Conservation (phyloP, 2,329 filamentous ascomycete genomes). For the Microsporum ferrugineum region DNA sequence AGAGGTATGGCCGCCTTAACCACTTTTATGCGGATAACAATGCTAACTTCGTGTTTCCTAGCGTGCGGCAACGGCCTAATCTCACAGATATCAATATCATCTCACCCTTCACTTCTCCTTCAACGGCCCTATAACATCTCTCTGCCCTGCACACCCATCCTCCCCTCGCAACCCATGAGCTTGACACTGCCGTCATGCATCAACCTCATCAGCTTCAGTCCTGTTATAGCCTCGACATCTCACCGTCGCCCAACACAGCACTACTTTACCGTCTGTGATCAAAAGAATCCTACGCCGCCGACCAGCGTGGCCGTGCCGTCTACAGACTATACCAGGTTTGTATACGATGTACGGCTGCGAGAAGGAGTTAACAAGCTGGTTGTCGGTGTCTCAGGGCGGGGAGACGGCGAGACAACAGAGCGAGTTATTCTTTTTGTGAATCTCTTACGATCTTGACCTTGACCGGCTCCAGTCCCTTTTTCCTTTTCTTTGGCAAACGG, state of each 20-base stretch:
- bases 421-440: conserved; percentile 66
- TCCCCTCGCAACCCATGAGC: conserved; percentile 61
- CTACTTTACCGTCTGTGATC: conserved; percentile 60
- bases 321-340: conserved; percentile 45
- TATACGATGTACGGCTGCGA: conserved; percentile 62
- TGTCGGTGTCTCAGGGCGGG: conserved; percentile 59
- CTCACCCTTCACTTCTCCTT: conserved; percentile 53
- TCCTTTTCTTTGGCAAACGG: conserved; percentile 1
- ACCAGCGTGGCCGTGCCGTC: conserved; percentile 45
- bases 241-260: conserved; percentile 63
- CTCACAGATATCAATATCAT: conserved; percentile 52
- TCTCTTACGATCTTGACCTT: conserved; percentile 42
- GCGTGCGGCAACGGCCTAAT: conserved; percentile 52
- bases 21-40: not conserved
- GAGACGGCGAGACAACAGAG: conserved; percentile 48
- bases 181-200: conserved; percentile 56
- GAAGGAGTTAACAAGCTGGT: conserved; percentile 66
- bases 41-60: conserved; percentile 17
- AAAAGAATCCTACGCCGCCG: conserved; percentile 43
- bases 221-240: conserved; percentile 51
- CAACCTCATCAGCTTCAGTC: conserved; percentile 59
- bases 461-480: not conserved
- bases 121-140: conserved; percentile 51
- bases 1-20: not conserved
- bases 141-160: conserved; percentile 53